phyloP scores from a whole-genome alignment of 345 rosid genomes.

The Crucihimalaya himalaica region DNA sequence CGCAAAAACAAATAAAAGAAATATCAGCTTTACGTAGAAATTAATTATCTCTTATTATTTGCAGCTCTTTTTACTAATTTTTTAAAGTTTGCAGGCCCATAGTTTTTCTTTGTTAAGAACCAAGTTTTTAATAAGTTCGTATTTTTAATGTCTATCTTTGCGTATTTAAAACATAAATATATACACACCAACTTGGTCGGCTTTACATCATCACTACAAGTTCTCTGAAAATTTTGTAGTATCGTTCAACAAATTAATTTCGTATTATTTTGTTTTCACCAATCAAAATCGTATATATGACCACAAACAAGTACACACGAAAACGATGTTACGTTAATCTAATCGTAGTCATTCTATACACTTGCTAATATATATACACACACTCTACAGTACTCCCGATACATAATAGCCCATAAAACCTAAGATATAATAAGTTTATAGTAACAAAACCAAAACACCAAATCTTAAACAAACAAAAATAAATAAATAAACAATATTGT shows the following conservation, averaged over 20 bases:
- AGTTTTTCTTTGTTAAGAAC: background rate
- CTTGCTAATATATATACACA: background rate
- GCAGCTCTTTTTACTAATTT: background rate
- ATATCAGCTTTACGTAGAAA: background rate
- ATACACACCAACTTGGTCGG: background rate
- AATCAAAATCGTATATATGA: background rate
- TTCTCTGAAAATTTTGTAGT: background rate
- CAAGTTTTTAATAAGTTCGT: constrained; percentile 7
- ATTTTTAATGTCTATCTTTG: background rate
- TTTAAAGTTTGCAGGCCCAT: background rate
- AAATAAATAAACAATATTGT: too few relatives aligned
- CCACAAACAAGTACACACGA: background rate
- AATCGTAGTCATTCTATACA: background rate
- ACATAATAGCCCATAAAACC: too few relatives aligned
- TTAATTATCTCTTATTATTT: background rate
- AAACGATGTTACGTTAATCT: background rate
- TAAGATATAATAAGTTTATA: too few relatives aligned
- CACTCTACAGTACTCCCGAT: background rate
- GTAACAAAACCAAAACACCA: too few relatives aligned
- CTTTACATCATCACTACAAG: background rate
- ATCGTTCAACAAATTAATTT: too few relatives aligned
- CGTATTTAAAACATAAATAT: too few relatives aligned
- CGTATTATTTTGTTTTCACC: background rate
- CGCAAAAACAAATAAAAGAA: background rate
- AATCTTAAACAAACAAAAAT: too few relatives aligned